Percentiles rank a stretch among this genome's conserved stretches.
Conservation (phyloP, 371 early-diverging fungal species). For the Enterospora canceri region DNA sequence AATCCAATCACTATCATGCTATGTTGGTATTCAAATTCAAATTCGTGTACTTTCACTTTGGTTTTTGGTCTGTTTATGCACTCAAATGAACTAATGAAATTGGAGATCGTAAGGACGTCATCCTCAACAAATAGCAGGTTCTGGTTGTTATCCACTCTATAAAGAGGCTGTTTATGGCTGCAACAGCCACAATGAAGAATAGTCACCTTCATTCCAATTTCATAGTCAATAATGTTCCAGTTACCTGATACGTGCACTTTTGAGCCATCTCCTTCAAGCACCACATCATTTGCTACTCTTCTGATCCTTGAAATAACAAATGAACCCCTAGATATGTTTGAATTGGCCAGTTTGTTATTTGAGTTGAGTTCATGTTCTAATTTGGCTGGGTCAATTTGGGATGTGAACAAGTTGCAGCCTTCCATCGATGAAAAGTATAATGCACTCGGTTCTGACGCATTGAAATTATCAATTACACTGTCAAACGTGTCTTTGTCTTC, state of each 20-base stretch:
- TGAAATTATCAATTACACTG: too few relatives aligned
- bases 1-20: slow-evolving; percentile 27
- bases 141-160: slow-evolving; percentile 13
- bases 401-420: too few relatives aligned
- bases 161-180: background rate
- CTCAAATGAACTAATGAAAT: slow-evolving; percentile 4
- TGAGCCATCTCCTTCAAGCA: background rate
- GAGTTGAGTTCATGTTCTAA: too few relatives aligned
- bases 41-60: slow-evolving; percentile 19
- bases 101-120: slow-evolving; percentile 37
- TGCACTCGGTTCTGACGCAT: too few relatives aligned
- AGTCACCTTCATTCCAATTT: background rate
- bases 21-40: slow-evolving; percentile 20
- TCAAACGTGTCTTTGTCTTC: too few relatives aligned
- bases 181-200: background rate
- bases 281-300: too few relatives aligned
- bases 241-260: background rate
- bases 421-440: too few relatives aligned
- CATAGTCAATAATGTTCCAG: background rate
- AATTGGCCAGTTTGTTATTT: too few relatives aligned
- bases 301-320: too few relatives aligned
- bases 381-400: too few relatives aligned
- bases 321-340: too few relatives aligned
- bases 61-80: slow-evolving; percentile 35
- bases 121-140: slow-evolving; percentile 41